Evolutionary conservation across 192 early-diverging fungal genomes (phyloP), one percentile per base, ranked within the genome.

Genomic region (Jimgerdemannia lactiflua): DNA sequence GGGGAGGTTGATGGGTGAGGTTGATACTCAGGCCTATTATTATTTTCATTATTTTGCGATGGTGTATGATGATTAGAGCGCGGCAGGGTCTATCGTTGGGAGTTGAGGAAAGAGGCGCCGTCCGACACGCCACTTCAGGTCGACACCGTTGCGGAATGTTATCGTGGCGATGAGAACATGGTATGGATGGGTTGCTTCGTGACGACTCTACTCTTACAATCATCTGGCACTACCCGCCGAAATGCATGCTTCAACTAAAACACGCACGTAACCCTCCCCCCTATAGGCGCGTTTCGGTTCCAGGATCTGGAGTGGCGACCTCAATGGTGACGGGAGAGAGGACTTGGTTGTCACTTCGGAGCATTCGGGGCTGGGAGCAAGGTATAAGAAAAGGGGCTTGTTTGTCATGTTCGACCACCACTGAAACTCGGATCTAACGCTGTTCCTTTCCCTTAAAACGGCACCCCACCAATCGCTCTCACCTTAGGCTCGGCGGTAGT

Each of bases 1-100:
- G n/a, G n/a, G n/a, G n/a, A n/a, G n/a, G n/a, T n/a, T n/a, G n/a
- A n/a, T n/a, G n/a, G n/a, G n/a, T n/a, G n/a, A n/a, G n/a, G n/a
- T n/a, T n/a, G n/a, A n/a, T n/a, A n/a, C n/a, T n/a, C n/a, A n/a
- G n/a, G n/a, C n/a, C n/a, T n/a, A n/a, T n/a, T n/a, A n/a, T n/a
- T n/a, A n/a, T n/a, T n/a, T n/a, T n/a, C n/a, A n/a, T n/a, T n/a
- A n/a, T n/a, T n/a, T n/a, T n/a, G n/a, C n/a, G n/a, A n/a, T n/a
- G n/a, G n/a, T n/a, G n/a, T n/a, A n/a, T n/a, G n/a, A n/a, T n/a
- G n/a, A n/a, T n/a, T n/a, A 79, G 78, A 79, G 70, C 74, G 75
- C 9, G 78, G 78, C 39, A 71, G 78, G 49, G 74, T 79, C 40
- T 72, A 79, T 65, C 20, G 64, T 14, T 75, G 78, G 74, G 42